Evolutionary conservation across 2,329 filamentous ascomycete species (phyloP).

Genomic region (Ophiostoma angusticollis): DNA sequence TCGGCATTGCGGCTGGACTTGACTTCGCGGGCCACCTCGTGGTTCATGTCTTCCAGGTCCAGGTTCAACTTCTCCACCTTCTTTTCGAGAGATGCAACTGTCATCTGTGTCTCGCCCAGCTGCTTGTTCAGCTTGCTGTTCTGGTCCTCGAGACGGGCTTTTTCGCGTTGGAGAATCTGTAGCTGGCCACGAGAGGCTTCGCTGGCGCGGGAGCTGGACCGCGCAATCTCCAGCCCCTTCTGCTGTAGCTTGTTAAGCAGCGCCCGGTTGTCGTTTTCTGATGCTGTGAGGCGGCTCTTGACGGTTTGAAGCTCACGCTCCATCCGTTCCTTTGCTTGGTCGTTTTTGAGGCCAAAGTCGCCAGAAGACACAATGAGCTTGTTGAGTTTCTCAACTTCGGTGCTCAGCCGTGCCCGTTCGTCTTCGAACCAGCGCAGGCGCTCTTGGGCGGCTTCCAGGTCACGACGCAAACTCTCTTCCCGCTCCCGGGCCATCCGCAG

Average conservation of each 20-base stretch:
- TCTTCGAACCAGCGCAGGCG: conserved; percentile 67
- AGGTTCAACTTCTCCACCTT: conserved; percentile 86
- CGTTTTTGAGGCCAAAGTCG: conserved; percentile 76
- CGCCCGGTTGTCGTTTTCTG: conserved; percentile 90
- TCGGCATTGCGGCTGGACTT: conserved; percentile 84
- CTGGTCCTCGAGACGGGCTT: conserved; percentile 69
- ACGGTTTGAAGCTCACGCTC: conserved; percentile 85
- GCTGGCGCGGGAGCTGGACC: conserved; percentile 72
- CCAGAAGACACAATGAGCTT: conserved; percentile 81
- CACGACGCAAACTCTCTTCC: conserved; percentile 61
- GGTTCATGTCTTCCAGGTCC: conserved; percentile 80
- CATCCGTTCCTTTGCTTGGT: conserved; percentile 85
- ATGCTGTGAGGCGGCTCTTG: conserved; percentile 77
- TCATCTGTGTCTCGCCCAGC: conserved; percentile 72
- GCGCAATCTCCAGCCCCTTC: conserved; percentile 90
- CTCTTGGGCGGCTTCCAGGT: conserved; percentile 67
- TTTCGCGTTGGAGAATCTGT: conserved; percentile 66
- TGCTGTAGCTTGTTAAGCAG: conserved; percentile 96
- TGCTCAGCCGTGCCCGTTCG: conserved; percentile 63
- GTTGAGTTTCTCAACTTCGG: conserved; percentile 73
- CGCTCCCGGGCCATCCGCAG: conserved; percentile 66
- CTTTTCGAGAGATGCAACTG: conserved; percentile 76
- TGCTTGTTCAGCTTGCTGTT: conserved; percentile 71
- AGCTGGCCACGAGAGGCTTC: conserved; percentile 73
- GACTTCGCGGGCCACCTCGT: conserved; percentile 80